Evolutionary conservation across 306 rosid genomes (phyloP).

Genomic region (Cicer yamashitae): DNA sequence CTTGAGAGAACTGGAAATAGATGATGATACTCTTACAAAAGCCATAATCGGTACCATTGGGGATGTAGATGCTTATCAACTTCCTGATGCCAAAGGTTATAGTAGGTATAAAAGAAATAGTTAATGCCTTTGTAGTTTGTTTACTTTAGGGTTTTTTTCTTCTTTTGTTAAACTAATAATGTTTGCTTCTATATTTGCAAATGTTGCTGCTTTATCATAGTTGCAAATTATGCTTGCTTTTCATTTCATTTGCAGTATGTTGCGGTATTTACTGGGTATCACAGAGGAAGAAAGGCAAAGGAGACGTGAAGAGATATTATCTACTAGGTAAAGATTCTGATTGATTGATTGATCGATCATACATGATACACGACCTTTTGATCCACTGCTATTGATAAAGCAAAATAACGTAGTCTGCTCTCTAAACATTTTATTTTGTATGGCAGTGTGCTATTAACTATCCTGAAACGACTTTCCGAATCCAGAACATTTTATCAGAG

Average conservation of each 20-base stretch:
- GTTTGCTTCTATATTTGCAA: conserved; percentile 23
- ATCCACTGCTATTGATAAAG: neutral
- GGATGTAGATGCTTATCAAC: conserved; percentile 94
- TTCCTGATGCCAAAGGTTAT: conserved; percentile 99
- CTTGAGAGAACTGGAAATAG: conserved; percentile 76
- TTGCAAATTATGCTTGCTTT: conserved; percentile 16
- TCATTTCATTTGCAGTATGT: conserved; percentile 56
- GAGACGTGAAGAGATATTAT: conserved; percentile 89
- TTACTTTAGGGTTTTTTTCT: conserved; percentile 19
- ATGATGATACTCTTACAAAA: conserved; percentile 77
- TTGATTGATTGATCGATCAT: conserved; percentile 22
- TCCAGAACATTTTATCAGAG: conserved; percentile 19
- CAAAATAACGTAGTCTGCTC: conserved; percentile 9
- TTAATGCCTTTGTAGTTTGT: conserved; percentile 27
- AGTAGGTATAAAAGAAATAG: conserved; percentile 69
- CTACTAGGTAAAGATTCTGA: conserved; percentile 70
- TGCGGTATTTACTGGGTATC: conserved; percentile 83
- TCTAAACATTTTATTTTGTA: neutral
- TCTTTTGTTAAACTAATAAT: conserved; percentile 28
- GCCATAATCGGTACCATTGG: conserved; percentile 98
- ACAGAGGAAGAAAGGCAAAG: conserved; percentile 89
- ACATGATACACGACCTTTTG: conserved; percentile 11
- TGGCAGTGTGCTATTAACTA: neutral
- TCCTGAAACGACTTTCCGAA: conserved; percentile 23
- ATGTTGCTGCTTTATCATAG: conserved; percentile 11